Evolutionary conservation across 768 basidiomycete genomes (phyloP).

Genomic region (Porphyrellus cyaneotinctus): DNA sequence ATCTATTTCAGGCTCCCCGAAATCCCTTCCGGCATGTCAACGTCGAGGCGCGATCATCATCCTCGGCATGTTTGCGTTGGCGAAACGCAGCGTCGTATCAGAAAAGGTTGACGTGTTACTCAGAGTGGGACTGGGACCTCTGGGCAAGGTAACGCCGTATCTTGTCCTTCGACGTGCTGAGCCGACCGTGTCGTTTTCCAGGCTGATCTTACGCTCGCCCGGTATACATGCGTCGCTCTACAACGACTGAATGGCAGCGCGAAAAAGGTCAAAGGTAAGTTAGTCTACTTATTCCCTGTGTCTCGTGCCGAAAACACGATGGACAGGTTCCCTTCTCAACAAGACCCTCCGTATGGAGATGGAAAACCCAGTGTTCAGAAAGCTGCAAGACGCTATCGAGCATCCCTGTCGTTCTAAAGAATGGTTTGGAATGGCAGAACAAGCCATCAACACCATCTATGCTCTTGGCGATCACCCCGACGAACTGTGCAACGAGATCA

Average conservation of each 20-base stretch:
- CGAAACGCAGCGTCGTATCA: constrained; percentile 69
- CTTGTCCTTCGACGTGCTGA: background rate
- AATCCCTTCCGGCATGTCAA: constrained; percentile 74
- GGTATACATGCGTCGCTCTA: constrained; percentile 91
- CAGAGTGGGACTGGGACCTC: constrained; percentile 77
- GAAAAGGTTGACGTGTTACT: constrained; percentile 84
- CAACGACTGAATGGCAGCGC: constrained; percentile 90
- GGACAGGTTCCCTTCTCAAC: constrained; percentile 77
- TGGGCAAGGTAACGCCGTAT: constrained; percentile 62
- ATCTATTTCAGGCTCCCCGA: constrained; percentile 55
- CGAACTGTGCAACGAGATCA: constrained; percentile 68
- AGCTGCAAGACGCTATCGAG: constrained; percentile 77
- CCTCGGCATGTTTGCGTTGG: constrained; percentile 93
- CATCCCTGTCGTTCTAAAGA: constrained; percentile 79
- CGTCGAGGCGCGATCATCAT: constrained; percentile 94
- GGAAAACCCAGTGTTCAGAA: constrained; percentile 80
- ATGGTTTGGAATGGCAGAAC: constrained; percentile 97
- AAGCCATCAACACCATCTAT: constrained; percentile 95
- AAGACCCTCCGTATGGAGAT: constrained; percentile 83
- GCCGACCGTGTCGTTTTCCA: constrained; percentile 30
- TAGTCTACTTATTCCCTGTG: background rate
- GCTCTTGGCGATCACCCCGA: constrained; percentile 93
- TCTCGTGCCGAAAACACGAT: background rate
- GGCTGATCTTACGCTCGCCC: constrained; percentile 85
- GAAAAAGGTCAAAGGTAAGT: constrained; percentile 92